Conservation (phyloP, 2,329 filamentous ascomycete species). For the Cladosporium sp. region DNA sequence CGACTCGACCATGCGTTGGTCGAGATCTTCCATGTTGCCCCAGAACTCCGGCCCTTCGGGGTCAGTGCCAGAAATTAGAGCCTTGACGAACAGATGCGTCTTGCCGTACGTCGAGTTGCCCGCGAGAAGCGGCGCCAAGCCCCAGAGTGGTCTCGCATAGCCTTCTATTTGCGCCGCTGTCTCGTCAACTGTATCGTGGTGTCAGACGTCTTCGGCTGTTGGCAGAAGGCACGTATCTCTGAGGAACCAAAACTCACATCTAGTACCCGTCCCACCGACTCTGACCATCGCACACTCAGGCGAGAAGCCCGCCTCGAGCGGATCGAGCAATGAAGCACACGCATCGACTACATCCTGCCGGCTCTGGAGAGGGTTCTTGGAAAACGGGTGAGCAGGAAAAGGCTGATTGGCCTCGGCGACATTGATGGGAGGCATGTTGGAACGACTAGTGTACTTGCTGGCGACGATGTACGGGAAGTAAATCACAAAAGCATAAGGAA, state of each 20-base stretch:
- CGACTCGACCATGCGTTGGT: slow-evolving; percentile 84
- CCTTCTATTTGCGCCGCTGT: slow-evolving; percentile 76
- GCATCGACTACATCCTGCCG: slow-evolving; percentile 46
- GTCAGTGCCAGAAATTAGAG: slow-evolving; percentile 69
- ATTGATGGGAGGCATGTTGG: slow-evolving; percentile 13
- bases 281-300: slow-evolving; percentile 64
- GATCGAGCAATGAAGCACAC: slow-evolving; percentile 61
- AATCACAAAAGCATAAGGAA: background rate
- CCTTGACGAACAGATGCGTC: slow-evolving; percentile 67
- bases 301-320: slow-evolving; percentile 71
- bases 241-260: slow-evolving; percentile 45
- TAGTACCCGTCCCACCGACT: slow-evolving; percentile 69
- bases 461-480: background rate
- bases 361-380: slow-evolving; percentile 43
- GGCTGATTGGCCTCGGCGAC: slow-evolving; percentile 44
- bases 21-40: slow-evolving; percentile 73
- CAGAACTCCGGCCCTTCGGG: slow-evolving; percentile 71
- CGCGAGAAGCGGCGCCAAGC: slow-evolving; percentile 67
- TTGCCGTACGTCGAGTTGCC: slow-evolving; percentile 66
- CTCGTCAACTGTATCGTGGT: slow-evolving; percentile 58
- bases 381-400: slow-evolving; percentile 44
- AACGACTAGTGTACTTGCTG: slow-evolving; percentile 12
- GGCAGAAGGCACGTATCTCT: background rate
- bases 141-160: slow-evolving; percentile 74
- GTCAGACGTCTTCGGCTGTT: background rate